These are phyloP conservation scores for Echria macrotheca DNA, from an alignment of 495 filamentous ascomycete genomes.

Conservation along the genomic window DNA sequence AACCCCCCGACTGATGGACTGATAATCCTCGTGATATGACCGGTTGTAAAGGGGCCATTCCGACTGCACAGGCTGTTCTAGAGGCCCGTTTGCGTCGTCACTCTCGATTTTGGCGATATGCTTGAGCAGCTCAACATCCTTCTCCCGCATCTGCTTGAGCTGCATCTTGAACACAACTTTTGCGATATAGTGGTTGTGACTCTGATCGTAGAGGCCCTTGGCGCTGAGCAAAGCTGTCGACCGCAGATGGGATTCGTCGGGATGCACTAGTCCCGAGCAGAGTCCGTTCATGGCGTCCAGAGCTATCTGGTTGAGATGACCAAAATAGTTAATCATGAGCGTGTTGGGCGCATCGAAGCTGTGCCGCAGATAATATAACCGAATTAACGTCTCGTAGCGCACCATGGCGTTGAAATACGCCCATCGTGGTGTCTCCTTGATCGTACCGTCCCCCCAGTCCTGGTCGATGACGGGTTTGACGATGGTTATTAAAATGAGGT, in stretches of 20 bases:
- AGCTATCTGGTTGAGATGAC: constrained; percentile 24
- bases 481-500: constrained; percentile 21
- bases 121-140: constrained; percentile 20
- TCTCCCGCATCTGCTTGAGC: constrained; percentile 16
- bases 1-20: constrained; percentile 14
- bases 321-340: constrained; percentile 32
- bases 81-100: constrained; percentile 13
- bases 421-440: constrained; percentile 13
- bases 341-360: constrained; percentile 32
- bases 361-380: constrained; percentile 39
- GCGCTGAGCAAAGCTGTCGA: constrained; percentile 31
- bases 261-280: constrained; percentile 5
- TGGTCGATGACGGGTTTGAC: constrained; percentile 18
- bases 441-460: constrained; percentile 13
- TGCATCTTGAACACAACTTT: constrained; percentile 20
- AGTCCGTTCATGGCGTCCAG: constrained; percentile 24
- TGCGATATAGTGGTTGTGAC: constrained; percentile 25
- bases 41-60: constrained; percentile 23
- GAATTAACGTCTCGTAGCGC: constrained; percentile 31
- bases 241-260: constrained; percentile 21
- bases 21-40: constrained; percentile 6
- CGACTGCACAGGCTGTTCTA: constrained; percentile 20
- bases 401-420: constrained; percentile 22
- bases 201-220: constrained; percentile 35
- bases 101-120: constrained; percentile 21